phyloP scores from a whole-genome alignment of 371 early-diverging fungal genomes.

The Homolaphlyctis polyrhiza region DNA sequence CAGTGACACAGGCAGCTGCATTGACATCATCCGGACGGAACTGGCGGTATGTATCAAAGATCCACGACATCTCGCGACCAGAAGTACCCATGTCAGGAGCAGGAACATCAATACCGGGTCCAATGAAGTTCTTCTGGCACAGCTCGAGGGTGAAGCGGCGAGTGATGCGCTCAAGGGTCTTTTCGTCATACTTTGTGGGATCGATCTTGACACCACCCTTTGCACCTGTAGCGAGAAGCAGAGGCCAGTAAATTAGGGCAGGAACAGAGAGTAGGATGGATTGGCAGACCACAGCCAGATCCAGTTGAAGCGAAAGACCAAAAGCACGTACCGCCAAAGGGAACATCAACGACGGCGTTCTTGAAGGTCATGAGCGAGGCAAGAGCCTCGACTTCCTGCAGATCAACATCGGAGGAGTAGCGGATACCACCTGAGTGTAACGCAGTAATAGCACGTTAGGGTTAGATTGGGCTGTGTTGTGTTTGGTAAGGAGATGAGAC shows the following conservation, averaged over 20 bases:
- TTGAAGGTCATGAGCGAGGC: conserved; percentile 84
- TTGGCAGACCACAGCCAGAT: neutral
- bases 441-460: neutral
- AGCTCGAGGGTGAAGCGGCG: conserved; percentile 86
- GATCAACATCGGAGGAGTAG: conserved; percentile 73
- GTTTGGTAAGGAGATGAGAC: too few species aligned
- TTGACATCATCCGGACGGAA: conserved; percentile 80
- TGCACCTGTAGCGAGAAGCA: conserved; percentile 47
- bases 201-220: conserved; percentile 85
- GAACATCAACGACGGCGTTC: conserved; percentile 90
- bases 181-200: conserved; percentile 69
- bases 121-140: conserved; percentile 87
- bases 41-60: conserved; percentile 86
- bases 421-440: conserved; percentile 67
- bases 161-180: conserved; percentile 81
- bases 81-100: conserved; percentile 87
- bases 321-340: conserved; percentile 56
- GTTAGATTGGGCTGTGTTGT: too few species aligned
- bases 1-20: conserved; percentile 82
- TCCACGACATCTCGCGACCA: conserved; percentile 86
- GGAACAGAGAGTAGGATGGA: neutral
- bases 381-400: conserved; percentile 77
- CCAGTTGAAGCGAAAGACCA: neutral
- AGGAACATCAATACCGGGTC: conserved; percentile 82
- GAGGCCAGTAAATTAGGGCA: neutral